Conservation (phyloP, 2,329 filamentous ascomycete genomes). For the Aspergillus pseudoglaucus region DNA sequence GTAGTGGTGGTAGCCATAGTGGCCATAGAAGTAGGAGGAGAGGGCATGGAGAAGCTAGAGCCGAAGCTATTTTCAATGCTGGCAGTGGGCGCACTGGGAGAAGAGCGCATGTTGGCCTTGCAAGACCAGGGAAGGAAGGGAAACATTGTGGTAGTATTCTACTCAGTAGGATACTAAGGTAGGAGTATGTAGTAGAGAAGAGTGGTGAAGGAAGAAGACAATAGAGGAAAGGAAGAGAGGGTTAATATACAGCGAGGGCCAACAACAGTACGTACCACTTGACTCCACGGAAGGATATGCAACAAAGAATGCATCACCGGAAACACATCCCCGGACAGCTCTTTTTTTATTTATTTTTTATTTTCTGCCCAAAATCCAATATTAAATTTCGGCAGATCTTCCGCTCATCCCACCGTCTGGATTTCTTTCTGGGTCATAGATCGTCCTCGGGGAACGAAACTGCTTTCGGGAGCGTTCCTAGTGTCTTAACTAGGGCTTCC, state of each 20-base stretch:
- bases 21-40: background rate
- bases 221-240: constrained; percentile 1
- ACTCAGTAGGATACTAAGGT: background rate
- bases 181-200: background rate
- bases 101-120: constrained; percentile 14
- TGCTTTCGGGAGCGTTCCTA: background rate
- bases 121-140: constrained; percentile 18
- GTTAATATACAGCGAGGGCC: no score
- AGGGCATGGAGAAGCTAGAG: background rate
- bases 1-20: background rate
- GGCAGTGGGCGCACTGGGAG: constrained; percentile 15
- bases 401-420: background rate
- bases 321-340: no score
- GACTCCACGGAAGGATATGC: no score
- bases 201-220: background rate
- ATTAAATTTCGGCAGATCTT: no score
- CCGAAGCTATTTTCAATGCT: constrained; percentile 9
- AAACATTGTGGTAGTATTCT: constrained; percentile 10
- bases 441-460: background rate
- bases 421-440: background rate
- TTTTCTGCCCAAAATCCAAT: no score
- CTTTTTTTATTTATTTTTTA: no score
- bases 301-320: no score
- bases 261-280: no score
- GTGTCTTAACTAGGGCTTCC: background rate